Conservation (phyloP, 176 grass and related monocot species). For the Pharus latifolius region DNA sequence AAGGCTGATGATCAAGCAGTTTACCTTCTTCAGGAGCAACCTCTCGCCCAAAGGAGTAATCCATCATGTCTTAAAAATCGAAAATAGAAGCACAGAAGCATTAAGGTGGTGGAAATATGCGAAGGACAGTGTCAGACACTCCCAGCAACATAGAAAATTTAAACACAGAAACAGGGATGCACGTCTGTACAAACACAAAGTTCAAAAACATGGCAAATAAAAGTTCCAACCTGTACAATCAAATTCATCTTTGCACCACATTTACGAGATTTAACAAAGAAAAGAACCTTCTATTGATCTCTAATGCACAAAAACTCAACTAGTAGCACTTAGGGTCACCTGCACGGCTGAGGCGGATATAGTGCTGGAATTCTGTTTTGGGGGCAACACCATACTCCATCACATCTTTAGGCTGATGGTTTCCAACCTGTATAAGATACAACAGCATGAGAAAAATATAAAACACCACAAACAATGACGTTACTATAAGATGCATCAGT, state of each 20-base stretch:
- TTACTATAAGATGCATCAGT: too few relatives aligned
- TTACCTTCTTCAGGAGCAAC: constrained; percentile 20
- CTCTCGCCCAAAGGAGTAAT: constrained; percentile 23
- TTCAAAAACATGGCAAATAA: too few relatives aligned
- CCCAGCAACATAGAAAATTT: too few relatives aligned
- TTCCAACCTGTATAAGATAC: constrained; percentile 42
- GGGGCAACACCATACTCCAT: constrained; percentile 30
- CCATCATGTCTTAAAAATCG: constrained; percentile 46
- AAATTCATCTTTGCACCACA: too few relatives aligned
- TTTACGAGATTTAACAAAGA: too few relatives aligned
- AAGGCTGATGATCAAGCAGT: constrained; percentile 63
- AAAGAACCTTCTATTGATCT: neutral
- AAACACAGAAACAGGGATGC: too few relatives aligned
- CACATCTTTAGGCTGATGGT: constrained; percentile 47
- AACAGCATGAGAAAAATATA: neutral
- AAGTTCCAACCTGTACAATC: too few relatives aligned
- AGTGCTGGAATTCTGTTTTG: constrained; percentile 55
- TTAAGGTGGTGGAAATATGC: too few relatives aligned
- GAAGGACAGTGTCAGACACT: too few relatives aligned
- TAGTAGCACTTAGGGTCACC: constrained; percentile 13
- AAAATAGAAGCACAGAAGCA: too few relatives aligned
- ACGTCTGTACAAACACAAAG: too few relatives aligned
- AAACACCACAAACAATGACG: too few relatives aligned
- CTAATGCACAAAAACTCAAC: neutral
- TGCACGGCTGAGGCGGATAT: constrained; percentile 48